phyloP scores from a whole-genome alignment of 768 basidiomycete genomes.

The Suillus paluster region DNA sequence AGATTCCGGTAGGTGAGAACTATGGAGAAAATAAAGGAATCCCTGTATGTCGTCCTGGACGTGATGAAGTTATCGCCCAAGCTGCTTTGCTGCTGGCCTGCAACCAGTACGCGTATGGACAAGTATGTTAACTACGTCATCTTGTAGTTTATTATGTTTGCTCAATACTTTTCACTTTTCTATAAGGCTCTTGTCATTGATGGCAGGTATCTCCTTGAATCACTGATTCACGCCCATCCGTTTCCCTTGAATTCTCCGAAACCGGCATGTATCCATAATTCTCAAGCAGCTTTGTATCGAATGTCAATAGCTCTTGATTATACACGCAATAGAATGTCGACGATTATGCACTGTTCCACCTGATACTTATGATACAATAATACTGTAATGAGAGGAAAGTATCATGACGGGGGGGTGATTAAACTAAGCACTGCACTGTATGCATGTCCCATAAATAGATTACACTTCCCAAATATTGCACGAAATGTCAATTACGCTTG shows the following conservation, averaged over 20 bases:
- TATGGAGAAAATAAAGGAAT: conserved; percentile 40
- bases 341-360: not conserved
- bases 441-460: not conserved
- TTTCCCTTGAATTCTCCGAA: not conserved
- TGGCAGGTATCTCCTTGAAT: conserved; percentile 32
- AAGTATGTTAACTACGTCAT: conserved; percentile 24
- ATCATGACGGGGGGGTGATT: not conserved
- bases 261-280: not conserved
- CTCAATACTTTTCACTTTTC: not conserved
- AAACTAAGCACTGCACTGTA: not conserved
- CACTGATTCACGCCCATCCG: conserved; percentile 16
- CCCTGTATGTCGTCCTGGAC: conserved; percentile 39
- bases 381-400: not conserved
- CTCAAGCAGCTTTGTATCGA: not conserved
- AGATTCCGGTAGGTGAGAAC: conserved; percentile 29
- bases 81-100: conserved; percentile 34
- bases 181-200: conserved; percentile 28
- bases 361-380: not conserved
- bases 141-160: not conserved
- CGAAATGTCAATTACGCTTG: not conserved
- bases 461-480: not conserved
- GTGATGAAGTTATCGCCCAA: conserved; percentile 42
- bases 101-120: conserved; percentile 41
- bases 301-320: not conserved
- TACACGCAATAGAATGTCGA: too few relatives aligned